Base-by-base conservation (phyloP, 495 filamentous ascomycete genomes). In the Acidomyces sp. region DNA sequence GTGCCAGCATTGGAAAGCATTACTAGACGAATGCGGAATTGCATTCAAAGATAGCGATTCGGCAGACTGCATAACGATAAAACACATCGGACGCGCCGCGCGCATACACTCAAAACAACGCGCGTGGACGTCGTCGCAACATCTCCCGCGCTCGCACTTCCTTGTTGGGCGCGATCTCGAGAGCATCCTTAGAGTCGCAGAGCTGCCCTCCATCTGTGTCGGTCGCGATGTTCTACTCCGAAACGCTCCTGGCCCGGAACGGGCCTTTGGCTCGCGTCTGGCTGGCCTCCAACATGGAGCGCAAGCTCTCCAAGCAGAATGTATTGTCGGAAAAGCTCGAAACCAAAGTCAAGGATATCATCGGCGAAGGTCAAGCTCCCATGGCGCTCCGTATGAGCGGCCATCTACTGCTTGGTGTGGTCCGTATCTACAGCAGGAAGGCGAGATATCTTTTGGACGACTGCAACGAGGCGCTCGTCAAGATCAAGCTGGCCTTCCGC, bases 191-290 rank as follows among this genome's bases (percentile, higher is more conserved):
- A n/a, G 4, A 29, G 27, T 46, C 43, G 41, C 33, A 15, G 13
- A 34, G n/a, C n/a, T n/a, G n/a, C n/a, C n/a, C n/a, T n/a, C n/a
- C n/a, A n/a, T n/a, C n/a, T n/a, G n/a, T n/a, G n/a, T n/a, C 35
- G 12, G 12, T 31, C 41, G 44, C 6, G 36, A 97, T 97, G 90
- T 97, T 97, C 67, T 97, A 93, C 64, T 94, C 90, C 17, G 88
- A 93, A 67, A 85, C 85, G 33, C 74, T 97, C 41, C 75, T 97
- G 46, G 87, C 85, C 39, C 90, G 92, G 76, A 93, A 85, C 36
- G 90, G 92, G 70, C 86, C 90, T 52, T 60, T 97, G 70, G 92
- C 90, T 58, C 83, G 87, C 55, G 90, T 94, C 63, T 96, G 90
- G 90, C 75, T 96, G 45, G 93, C 88, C 20, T 85, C 87, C 64